Base-by-base conservation (phyloP, 2,329 filamentous ascomycete genomes). In the Microdochium nivale region DNA sequence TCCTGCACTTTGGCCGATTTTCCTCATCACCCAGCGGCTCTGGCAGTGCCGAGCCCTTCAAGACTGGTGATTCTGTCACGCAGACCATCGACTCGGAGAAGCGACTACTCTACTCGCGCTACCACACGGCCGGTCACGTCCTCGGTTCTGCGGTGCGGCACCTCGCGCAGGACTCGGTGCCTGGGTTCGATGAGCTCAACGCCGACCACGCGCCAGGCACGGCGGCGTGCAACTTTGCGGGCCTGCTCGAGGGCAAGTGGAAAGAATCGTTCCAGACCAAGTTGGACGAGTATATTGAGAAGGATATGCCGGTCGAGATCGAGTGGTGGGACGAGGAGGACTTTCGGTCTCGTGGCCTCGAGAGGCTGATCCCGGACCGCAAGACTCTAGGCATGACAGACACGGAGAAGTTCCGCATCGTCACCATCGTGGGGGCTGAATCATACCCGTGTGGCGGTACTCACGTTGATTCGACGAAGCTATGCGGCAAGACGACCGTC, bases 381-480 rank as follows among this genome's bases (percentile, higher is more conserved):
- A 67, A 61, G 44, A 60, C 51, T 48, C 67, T 67, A 61, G 65
- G 65, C 24, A 65, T 66, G 62, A 58, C 56, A 40, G 59, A 57
- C 32, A 78, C 76, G 24, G 77, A 78, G 57, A 82, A 79, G 62
- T 80, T 84, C 30, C 72, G 86, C 9, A 83, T 88, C 0, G 85
- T 89, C 24, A 77, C 80, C 53, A 87, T 90, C 54, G 78, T 81
- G 0, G 85, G 84, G 0, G 77, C 79, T 0, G 87, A 85, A 58
- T 77, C 77, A 25, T 89, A 90, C 69, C 85, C 86, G 1, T 90
- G 87, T 64, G 87, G 86, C 8, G 86, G 86, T 0, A 90, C 86
- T 25, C 87, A 90, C 70, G 85, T 89, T 3, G 70, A 77, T 27
- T 76, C 69, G 19, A 85, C 83, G 21, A 72, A 76, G 52, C 58